Conservation (phyloP, 208 protist species). For the Crithidia brevicula region DNA sequence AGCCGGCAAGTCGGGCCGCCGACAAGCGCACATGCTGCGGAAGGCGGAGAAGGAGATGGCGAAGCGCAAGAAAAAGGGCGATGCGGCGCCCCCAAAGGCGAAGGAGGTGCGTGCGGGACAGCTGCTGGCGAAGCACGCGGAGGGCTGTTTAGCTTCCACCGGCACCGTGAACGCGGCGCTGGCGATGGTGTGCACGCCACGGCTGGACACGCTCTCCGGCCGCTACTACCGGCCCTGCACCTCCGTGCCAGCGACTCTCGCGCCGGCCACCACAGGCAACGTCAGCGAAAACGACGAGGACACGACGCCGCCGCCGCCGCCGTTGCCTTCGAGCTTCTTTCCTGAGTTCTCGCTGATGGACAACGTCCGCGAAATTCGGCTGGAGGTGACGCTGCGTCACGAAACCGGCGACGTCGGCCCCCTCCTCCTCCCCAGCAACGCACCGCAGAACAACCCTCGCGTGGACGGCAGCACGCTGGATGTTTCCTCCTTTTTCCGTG, state of each 20-base stretch:
- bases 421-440: too few relatives aligned
- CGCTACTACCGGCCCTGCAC: conserved; percentile 51
- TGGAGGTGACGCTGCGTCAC: conserved; percentile 47
- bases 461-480: too few relatives aligned
- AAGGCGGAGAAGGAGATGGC: not conserved
- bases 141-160: not conserved
- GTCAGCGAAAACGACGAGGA: not conserved
- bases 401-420: conserved; percentile 1
- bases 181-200: conserved; percentile 38
- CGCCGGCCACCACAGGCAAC: not conserved
- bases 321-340: conserved; percentile 14
- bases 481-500: too few relatives aligned
- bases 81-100: not conserved
- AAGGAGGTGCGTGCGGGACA: not conserved
- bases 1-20: conserved; percentile 3
- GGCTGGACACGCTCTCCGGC: conserved; percentile 40
- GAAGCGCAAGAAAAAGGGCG: not conserved
- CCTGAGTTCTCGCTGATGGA: conserved; percentile 53
- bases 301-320: not conserved
- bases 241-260: not conserved
- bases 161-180: conserved; percentile 22
- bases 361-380: conserved; percentile 43
- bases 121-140: not conserved
- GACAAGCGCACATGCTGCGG: not conserved
- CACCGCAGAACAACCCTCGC: too few relatives aligned